Evolutionary conservation across 768 basidiomycete genomes (phyloP), one percentile per base, ranked within the genome.

Genomic region (Lactarius indigo): DNA sequence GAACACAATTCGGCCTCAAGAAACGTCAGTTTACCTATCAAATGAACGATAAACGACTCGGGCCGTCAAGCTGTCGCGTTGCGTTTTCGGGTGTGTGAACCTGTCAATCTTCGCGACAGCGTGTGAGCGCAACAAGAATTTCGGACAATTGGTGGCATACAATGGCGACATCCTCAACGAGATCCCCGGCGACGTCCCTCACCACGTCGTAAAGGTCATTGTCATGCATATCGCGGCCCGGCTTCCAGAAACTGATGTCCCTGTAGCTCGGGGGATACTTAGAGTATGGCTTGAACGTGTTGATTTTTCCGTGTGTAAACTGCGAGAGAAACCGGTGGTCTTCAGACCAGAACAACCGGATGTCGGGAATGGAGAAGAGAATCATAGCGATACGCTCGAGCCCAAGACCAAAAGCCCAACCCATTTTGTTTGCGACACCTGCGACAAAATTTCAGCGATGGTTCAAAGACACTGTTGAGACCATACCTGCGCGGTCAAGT

Each of bases 301-400:
- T 85, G 70, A 99, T 91, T 66, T 87, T 76, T 10, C 89, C 92
- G 54, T 84, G 79, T 47, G 81, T 77, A 76, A 99, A 99, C 72
- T 99, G 97, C 15, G 85, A 83, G 31, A 90, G 79, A 83, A 99
- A 99, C 15, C 96, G 88, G 20, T 84, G 72, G 73, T 99, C 97
- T 58, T 79, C 78, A 2, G 95, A 95, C 97, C 97, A 99, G 83
- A 99, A 99, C 17, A 99, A 81, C 20, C 97, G 90, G 74, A 99
- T 98, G 76, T 99, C 97, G 10, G 96, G 97, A 61, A 99, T 96
- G 17, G 89, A 89, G 79, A 90, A 98, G 57, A 99, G 85, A 68
- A 98, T 87, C 97, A 99, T 99, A 18, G 96, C 94, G 69, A 98
- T 96, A 37, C 97, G 87, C 74, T 99, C 97, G 54, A 99, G 83